Percentiles rank a stretch among this genome's conserved stretches.
phyloP scores from a whole-genome alignment of 495 filamentous ascomycete genomes.

The Penicillium canariense region DNA sequence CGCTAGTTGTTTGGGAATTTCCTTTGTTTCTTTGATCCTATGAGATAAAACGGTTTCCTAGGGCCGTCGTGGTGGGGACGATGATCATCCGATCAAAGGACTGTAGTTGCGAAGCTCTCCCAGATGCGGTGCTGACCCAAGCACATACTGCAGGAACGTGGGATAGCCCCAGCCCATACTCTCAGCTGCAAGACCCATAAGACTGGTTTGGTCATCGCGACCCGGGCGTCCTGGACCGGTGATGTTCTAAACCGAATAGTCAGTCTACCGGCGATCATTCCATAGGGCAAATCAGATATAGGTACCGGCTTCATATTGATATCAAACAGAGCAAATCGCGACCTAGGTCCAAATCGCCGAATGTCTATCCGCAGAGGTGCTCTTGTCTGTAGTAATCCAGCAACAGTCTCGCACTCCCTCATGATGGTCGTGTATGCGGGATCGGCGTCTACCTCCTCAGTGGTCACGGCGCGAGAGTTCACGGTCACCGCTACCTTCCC shows the following conservation, averaged over 20 bases:
- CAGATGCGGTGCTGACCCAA: slow-evolving; percentile 10
- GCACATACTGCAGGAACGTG: slow-evolving; percentile 15
- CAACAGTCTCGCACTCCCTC: slow-evolving; percentile 31
- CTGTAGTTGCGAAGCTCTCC: slow-evolving; percentile 12
- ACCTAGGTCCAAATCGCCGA: slow-evolving; percentile 24
- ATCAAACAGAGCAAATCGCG: slow-evolving; percentile 36
- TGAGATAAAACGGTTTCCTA: too few relatives aligned
- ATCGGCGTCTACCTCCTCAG: slow-evolving; percentile 13
- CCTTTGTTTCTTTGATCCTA: not conserved
- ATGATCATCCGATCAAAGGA: not conserved
- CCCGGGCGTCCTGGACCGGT: slow-evolving; percentile 29
- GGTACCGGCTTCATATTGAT: slow-evolving; percentile 43
- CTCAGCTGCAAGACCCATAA: slow-evolving; percentile 23
- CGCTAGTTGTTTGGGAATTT: not conserved
- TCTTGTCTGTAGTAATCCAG: slow-evolving; percentile 21
- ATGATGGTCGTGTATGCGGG: slow-evolving; percentile 19
- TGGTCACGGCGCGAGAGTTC: slow-evolving; percentile 26
- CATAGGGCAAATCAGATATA: not conserved
- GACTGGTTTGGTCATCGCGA: slow-evolving; percentile 27
- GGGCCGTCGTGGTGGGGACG: too few relatives aligned
- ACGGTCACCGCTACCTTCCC: slow-evolving; percentile 32
- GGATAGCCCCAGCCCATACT: slow-evolving; percentile 21
- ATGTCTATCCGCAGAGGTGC: slow-evolving; percentile 37
- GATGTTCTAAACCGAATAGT: slow-evolving; percentile 20
- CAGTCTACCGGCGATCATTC: too few relatives aligned